phyloP scores from a whole-genome alignment of 805 yeast genomes.

The Torulaspora franciscae region DNA sequence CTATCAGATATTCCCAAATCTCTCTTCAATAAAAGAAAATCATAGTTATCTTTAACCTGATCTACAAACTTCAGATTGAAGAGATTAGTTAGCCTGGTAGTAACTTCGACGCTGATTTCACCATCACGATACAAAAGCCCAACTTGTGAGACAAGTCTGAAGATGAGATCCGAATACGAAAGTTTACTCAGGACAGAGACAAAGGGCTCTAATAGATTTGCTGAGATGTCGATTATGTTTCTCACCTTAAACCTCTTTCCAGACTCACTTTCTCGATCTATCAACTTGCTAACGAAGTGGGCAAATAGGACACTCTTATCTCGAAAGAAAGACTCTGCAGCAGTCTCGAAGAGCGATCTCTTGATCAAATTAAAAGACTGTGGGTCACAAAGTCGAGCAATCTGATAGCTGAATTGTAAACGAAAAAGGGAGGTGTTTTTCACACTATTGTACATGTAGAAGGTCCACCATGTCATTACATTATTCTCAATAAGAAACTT shows the following conservation, averaged over 20 bases:
- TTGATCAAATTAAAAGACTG: conserved; percentile 23
- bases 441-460: conserved; percentile 25
- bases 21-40: conserved; percentile 24
- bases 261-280: conserved; percentile 18
- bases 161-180: conserved; percentile 15
- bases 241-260: conserved; percentile 1
- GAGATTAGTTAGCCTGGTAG: conserved; percentile 13
- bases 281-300: conserved; percentile 15
- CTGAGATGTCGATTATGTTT: conserved; percentile 1
- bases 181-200: conserved; percentile 15
- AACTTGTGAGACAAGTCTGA: conserved; percentile 13
- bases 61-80: conserved; percentile 24
- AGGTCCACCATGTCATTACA: conserved; percentile 33
- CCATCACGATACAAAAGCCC: conserved; percentile 9
- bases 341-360: conserved; percentile 18
- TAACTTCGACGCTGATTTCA: background rate
- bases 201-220: conserved; percentile 14
- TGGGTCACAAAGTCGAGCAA: conserved; percentile 23
- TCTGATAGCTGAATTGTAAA: conserved; percentile 18
- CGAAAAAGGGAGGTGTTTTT: conserved; percentile 11
- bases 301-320: conserved; percentile 10
- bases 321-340: conserved; percentile 13
- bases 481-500: conserved; percentile 20
- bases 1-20: conserved; percentile 27
- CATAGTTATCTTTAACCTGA: conserved; percentile 19